Conservation (phyloP, 495 filamentous ascomycete genomes). For the Neurospora sp. region DNA sequence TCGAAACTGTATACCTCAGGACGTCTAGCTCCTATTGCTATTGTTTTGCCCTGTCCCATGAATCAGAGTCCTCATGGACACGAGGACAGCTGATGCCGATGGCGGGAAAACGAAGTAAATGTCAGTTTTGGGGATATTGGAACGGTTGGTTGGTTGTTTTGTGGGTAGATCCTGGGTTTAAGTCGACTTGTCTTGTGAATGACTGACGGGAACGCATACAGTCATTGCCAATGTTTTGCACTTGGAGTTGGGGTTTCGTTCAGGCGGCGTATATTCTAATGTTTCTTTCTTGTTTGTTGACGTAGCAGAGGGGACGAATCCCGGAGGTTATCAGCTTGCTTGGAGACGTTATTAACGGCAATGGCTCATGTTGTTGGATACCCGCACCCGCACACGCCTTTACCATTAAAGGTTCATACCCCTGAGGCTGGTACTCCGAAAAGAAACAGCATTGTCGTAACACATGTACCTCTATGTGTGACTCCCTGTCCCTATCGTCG, state of each 20-base stretch:
- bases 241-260: neutral
- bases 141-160: neutral
- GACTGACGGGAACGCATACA: neutral
- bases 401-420: neutral
- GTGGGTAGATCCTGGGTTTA: neutral
- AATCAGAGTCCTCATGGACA: neutral
- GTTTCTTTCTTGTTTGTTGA: neutral
- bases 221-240: neutral
- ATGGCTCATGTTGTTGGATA: neutral
- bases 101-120: neutral
- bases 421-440: neutral
- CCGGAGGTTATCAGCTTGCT: neutral
- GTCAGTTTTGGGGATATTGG: neutral
- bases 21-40: too few relatives aligned
- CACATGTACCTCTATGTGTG: fast-evolving
- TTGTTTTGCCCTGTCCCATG: too few relatives aligned
- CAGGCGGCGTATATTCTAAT: neutral
- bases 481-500: neutral
- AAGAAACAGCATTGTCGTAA: neutral
- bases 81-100: neutral
- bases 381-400: neutral
- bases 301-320: neutral
- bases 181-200: neutral
- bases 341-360: neutral
- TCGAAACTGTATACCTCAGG: neutral